phyloP scores from a whole-genome alignment of 768 basidiomycete genomes.

The Lactarius tabidus region DNA sequence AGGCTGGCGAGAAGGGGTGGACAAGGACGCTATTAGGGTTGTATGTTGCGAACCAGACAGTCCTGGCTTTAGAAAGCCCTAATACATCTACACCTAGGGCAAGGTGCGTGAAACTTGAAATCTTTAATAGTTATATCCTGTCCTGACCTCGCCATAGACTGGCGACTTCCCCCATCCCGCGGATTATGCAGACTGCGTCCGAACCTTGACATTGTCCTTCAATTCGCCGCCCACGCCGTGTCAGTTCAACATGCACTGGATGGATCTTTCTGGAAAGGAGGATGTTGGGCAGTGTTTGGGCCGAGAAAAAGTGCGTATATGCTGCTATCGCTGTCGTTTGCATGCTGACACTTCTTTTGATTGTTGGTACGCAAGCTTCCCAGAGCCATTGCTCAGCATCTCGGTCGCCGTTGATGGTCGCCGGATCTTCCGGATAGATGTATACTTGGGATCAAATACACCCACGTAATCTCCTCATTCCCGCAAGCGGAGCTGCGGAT shows the following conservation, averaged over 20 bases:
- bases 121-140: constrained; percentile 4
- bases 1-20: constrained; percentile 70
- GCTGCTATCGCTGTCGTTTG: constrained; percentile 1
- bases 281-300: constrained; percentile 98
- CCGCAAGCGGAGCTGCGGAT: no score
- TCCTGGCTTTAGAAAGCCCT: constrained; percentile 77
- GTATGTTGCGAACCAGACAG: constrained; percentile 88
- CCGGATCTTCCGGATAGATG: constrained; percentile 79
- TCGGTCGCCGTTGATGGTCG: constrained; percentile 78
- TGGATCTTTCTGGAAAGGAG: constrained; percentile 91
- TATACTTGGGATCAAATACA: constrained; percentile 65
- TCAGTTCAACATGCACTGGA: constrained; percentile 93
- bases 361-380: constrained; percentile 73
- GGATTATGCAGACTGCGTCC: constrained; percentile 70
- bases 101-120: constrained; percentile 45
- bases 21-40: constrained; percentile 88
- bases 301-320: constrained; percentile 73
- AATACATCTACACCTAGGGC: constrained; percentile 67
- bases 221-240: constrained; percentile 80
- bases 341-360: constrained; percentile 38
- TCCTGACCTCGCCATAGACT: constrained; percentile 48
- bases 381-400: constrained; percentile 76
- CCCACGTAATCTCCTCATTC: constrained; percentile 28
- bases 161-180: constrained; percentile 68
- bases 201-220: constrained; percentile 91